Evolutionary conservation across 1,284 basidiomycete genomes (phyloP).

Genomic region (Cerioporus squamosus): DNA sequence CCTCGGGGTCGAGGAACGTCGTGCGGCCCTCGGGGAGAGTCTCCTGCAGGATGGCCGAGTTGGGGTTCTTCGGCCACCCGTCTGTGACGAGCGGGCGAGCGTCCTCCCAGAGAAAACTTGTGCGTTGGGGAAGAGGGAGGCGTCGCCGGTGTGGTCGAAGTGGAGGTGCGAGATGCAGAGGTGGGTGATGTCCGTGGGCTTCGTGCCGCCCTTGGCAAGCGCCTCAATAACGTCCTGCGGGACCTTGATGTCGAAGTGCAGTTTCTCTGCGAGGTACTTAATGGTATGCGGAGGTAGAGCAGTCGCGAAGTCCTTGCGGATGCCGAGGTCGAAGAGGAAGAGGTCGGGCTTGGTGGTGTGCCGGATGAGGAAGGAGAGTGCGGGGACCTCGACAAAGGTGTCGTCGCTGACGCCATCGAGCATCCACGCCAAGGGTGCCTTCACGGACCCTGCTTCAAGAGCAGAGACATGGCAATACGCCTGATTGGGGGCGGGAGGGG

Average conservation of each 20-base stretch:
- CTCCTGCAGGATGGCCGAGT: constrained; percentile 37
- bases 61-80: constrained; percentile 40
- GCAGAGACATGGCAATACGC: constrained; percentile 45
- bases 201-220: constrained; percentile 48
- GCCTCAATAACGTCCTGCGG: constrained; percentile 51
- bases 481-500: constrained; percentile 17
- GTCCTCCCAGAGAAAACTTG: constrained; percentile 49
- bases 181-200: constrained; percentile 43
- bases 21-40: constrained; percentile 50
- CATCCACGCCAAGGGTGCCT: constrained; percentile 39
- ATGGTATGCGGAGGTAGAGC: constrained; percentile 36
- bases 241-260: constrained; percentile 29
- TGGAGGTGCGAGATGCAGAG: constrained; percentile 48
- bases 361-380: constrained; percentile 52
- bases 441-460: constrained; percentile 50
- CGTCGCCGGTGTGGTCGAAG: constrained; percentile 42
- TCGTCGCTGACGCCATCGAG: constrained; percentile 45
- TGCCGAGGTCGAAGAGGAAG: constrained; percentile 58
- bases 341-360: constrained; percentile 42
- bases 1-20: constrained; percentile 24
- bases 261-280: background rate
- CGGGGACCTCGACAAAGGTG: constrained; percentile 36
- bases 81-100: constrained; percentile 36
- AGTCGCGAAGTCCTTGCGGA: constrained; percentile 48
- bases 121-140: constrained; percentile 46